These are phyloP conservation scores for Nakazawaea populi DNA, from an alignment of 805 yeast genomes.

Conservation along the genomic window DNA sequence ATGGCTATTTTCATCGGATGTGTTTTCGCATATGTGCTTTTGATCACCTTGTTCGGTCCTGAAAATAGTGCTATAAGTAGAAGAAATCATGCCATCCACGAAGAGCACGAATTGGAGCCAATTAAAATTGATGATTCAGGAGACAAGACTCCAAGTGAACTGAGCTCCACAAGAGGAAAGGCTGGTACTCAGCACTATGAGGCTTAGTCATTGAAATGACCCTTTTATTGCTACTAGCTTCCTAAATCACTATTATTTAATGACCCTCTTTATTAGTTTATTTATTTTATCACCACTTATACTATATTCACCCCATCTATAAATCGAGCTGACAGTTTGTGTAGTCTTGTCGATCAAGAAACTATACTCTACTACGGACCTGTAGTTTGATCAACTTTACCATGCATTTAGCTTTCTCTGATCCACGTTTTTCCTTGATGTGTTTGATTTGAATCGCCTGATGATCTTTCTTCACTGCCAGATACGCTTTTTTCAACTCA, in stretches of 20 bases:
- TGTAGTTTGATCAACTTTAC: no score
- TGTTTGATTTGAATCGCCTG: not conserved
- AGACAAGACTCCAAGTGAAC: not conserved
- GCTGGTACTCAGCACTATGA: not conserved
- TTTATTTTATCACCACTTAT: no score
- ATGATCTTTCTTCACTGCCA: not conserved
- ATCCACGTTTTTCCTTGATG: not conserved
- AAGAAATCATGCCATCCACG: not conserved
- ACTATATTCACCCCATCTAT: no score
- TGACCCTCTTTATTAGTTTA: no score
- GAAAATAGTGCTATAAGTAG: conserved; percentile 39
- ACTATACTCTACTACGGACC: no score
- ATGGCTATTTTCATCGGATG: conserved; percentile 67
- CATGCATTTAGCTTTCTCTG: not conserved
- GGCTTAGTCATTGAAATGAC: not conserved
- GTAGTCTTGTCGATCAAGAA: no score
- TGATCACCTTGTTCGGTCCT: conserved; percentile 55
- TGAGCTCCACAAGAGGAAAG: not conserved
- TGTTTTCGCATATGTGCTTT: conserved; percentile 47
- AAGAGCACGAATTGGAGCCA: not conserved
- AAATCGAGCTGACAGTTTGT: no score
- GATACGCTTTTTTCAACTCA: not conserved
- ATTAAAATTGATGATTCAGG: not conserved
- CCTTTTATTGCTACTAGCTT: no score
- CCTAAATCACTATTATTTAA: no score